These are phyloP conservation scores for Lachnellula suecica DNA, from an alignment of 2,329 filamentous ascomycete genomes.

Conservation along the genomic window DNA sequence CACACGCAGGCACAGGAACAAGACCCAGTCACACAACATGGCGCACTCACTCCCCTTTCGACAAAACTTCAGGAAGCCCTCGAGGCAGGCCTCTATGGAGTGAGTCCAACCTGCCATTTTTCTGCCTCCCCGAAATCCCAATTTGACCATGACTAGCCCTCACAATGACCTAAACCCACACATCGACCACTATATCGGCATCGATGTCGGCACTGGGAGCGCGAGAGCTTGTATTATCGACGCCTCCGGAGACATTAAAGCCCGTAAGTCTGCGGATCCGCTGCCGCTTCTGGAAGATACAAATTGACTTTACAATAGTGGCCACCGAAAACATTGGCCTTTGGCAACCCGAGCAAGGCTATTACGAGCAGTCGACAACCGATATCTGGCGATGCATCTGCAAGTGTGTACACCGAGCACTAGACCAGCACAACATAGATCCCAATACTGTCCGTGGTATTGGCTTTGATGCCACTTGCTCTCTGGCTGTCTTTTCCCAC, in stretches of 20 bases:
- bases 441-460: constrained; percentile 78
- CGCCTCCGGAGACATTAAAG: constrained; percentile 82
- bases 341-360: constrained; percentile 75
- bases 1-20: neutral
- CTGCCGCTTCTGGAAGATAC: neutral
- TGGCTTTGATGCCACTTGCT: constrained; percentile 98
- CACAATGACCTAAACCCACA: constrained; percentile 35
- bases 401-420: constrained; percentile 77
- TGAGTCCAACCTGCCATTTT: constrained; percentile 16
- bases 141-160: constrained; percentile 24
- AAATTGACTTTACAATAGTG: constrained; percentile 36
- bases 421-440: constrained; percentile 79
- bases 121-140: neutral
- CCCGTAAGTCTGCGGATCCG: constrained; percentile 30
- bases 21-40: constrained; percentile 14
- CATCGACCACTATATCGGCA: constrained; percentile 70
- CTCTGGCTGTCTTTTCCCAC: constrained; percentile 82
- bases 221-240: constrained; percentile 96
- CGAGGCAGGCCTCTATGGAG: constrained; percentile 34
- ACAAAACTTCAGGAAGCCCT: constrained; percentile 31
- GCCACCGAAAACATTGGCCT: constrained; percentile 75
- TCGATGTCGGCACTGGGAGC: constrained; percentile 95
- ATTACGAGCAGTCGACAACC: constrained; percentile 94
- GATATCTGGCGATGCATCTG: constrained; percentile 98
- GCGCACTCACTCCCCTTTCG: constrained; percentile 26